These are phyloP conservation scores for Meira nashicola DNA, from an alignment of 1,284 basidiomycete genomes.

Conservation along the genomic window DNA sequence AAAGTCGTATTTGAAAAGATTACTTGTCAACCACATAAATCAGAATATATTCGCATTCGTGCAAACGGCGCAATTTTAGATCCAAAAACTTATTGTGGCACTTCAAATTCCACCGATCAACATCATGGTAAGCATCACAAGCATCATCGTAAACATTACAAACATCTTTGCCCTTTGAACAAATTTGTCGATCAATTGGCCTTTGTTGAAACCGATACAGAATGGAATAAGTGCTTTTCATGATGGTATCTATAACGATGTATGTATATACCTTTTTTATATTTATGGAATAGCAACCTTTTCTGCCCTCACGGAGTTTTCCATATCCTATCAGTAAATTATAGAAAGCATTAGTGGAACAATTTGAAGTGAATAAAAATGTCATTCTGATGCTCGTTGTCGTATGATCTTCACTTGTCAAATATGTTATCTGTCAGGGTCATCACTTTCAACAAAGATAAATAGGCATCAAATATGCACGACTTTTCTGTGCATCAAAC, in stretches of 20 bases:
- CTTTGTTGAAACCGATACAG: slow-evolving; percentile 16
- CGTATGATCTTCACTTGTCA: too few relatives aligned
- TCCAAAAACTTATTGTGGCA: slow-evolving; percentile 12
- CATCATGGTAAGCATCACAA: neutral
- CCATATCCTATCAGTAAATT: neutral
- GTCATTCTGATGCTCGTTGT: too few relatives aligned
- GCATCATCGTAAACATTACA: neutral
- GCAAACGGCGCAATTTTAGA: slow-evolving; percentile 19
- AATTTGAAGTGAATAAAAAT: too few relatives aligned
- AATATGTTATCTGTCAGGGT: too few relatives aligned
- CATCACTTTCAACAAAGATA: too few relatives aligned
- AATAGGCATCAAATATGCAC: too few relatives aligned
- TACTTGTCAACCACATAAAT: slow-evolving; percentile 6
- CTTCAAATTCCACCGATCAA: neutral
- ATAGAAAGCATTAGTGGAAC: neutral
- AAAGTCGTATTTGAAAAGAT: slow-evolving; percentile 23
- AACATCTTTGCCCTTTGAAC: slow-evolving; percentile 19
- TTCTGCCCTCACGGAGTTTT: neutral
- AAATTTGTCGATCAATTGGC: slow-evolving; percentile 11
- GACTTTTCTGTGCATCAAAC: too few relatives aligned
- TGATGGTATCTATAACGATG: neutral
- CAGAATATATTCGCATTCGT: slow-evolving; percentile 18
- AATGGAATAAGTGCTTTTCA: slow-evolving; percentile 20
- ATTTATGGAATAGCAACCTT: neutral
- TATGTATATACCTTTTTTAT: neutral